A percentile compares a stretch with the other conserved stretches of the same genome.
Evolutionary conservation across 2,329 filamentous ascomycete genomes (phyloP).

Genomic region (Harringtonia aguacate): DNA sequence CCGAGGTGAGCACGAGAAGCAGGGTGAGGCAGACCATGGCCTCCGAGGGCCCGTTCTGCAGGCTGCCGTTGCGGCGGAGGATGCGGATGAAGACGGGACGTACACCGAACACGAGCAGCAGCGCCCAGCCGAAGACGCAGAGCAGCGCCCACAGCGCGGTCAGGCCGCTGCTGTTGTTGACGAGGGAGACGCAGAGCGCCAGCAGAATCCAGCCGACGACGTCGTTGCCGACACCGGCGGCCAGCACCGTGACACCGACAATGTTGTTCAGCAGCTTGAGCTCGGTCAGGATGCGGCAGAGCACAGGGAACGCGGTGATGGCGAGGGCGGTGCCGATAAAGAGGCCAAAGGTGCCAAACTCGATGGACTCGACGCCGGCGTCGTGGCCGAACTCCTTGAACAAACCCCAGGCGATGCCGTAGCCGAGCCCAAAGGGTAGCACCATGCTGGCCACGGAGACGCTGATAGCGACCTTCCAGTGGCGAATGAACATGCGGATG

Average conservation of each 20-base stretch:
- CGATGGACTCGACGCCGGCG: conserved; percentile 26
- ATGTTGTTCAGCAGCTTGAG: conserved; percentile 73
- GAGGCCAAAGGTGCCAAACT: conserved; percentile 44
- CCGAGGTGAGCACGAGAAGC: conserved; percentile 63
- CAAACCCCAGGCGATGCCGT: conserved; percentile 69
- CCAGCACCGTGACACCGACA: conserved; percentile 80
- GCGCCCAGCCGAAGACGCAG: conserved; percentile 59
- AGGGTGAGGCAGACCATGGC: conserved; percentile 74
- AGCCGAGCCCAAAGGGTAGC: conserved; percentile 73
- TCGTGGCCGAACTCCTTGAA: conserved; percentile 59
- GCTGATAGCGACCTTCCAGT: conserved; percentile 69
- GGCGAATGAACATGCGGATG: conserved; percentile 62
- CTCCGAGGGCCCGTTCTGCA: conserved; percentile 84
- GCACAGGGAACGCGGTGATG: conserved; percentile 84
- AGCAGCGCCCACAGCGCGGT: conserved; percentile 79
- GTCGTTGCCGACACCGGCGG: conserved; percentile 88
- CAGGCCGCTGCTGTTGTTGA: conserved; percentile 75
- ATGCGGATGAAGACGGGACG: conserved; percentile 66
- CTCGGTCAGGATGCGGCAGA: conserved; percentile 88
- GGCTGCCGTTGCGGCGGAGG: conserved; percentile 60
- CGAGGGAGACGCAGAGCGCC: conserved; percentile 83
- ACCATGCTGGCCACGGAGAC: conserved; percentile 73
- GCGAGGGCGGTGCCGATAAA: conserved; percentile 92
- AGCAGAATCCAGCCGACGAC: conserved; percentile 86
- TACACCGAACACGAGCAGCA: conserved; percentile 65